phyloP scores from a whole-genome alignment of 140 eudicot species.

The Anethum foeniculum region DNA sequence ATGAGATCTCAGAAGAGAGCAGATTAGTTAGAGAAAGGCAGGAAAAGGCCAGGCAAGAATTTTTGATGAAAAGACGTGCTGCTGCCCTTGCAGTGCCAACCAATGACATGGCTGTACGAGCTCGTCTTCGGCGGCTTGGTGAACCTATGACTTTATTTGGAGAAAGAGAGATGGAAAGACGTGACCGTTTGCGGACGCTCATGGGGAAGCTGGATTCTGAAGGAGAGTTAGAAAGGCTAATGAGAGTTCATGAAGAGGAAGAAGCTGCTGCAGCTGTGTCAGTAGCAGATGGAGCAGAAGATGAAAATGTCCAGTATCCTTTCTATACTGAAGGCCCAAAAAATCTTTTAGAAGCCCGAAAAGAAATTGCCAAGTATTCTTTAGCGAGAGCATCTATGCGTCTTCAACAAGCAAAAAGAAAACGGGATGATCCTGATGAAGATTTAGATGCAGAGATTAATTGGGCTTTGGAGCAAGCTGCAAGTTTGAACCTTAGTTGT shows the following conservation, averaged over 20 bases:
- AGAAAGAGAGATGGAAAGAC: constrained; percentile 92
- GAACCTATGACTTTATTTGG: constrained; percentile 91
- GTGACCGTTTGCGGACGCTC: constrained; percentile 70
- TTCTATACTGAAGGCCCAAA: constrained; percentile 80
- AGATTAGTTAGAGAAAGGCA: constrained; percentile 61
- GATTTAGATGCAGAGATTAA: constrained; percentile 83
- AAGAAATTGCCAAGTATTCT: constrained; percentile 62
- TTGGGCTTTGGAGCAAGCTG: constrained; percentile 65
- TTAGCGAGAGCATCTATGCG: constrained; percentile 57
- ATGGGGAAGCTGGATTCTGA: constrained; percentile 83
- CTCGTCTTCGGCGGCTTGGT: constrained; percentile 64
- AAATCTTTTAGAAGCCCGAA: constrained; percentile 54
- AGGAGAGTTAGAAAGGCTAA: constrained; percentile 69
- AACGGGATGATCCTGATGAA: constrained; percentile 89
- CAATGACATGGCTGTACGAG: constrained; percentile 72
- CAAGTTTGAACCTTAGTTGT: constrained; percentile 47
- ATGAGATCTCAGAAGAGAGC: constrained; percentile 88
- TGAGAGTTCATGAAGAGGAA: constrained; percentile 81
- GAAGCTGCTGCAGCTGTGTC: constrained; percentile 47
- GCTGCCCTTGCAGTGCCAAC: constrained; percentile 95
- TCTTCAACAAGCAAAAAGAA: constrained; percentile 66
- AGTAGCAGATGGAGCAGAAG: constrained; percentile 51
- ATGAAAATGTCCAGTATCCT: constrained; percentile 72
- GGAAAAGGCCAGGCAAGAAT: constrained; percentile 74
- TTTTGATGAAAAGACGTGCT: constrained; percentile 76